These are phyloP conservation scores for Fraxinus dipetala DNA, from an alignment of 305 asterid species.

Conservation along the genomic window DNA sequence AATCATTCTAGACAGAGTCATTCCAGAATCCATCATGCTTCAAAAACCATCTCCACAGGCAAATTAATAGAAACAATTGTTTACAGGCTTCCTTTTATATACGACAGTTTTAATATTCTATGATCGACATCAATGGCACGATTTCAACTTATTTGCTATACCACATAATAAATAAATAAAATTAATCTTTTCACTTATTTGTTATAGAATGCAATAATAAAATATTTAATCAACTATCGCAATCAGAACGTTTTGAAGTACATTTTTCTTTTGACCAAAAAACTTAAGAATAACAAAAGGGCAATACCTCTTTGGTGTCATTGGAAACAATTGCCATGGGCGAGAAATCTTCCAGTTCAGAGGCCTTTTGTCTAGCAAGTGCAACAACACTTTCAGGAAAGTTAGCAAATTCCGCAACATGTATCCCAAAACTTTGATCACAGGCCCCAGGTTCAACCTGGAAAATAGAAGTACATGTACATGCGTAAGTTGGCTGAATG, in stretches of 20 bases:
- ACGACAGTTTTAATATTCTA: not conserved
- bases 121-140: not conserved
- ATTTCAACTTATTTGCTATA: not conserved
- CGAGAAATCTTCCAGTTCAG: conserved; percentile 93
- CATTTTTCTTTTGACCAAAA: conserved; percentile 3
- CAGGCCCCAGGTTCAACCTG: conserved; percentile 96
- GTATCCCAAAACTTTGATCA: conserved; percentile 98
- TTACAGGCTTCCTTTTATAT: not conserved
- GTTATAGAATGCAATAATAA: not conserved
- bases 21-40: not conserved
- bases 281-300: conserved; percentile 14
- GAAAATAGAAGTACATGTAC: conserved; percentile 20
- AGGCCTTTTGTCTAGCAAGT: conserved; percentile 93
- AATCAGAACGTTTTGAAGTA: conserved; percentile 11
- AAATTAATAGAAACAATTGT: not conserved
- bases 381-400: conserved; percentile 87
- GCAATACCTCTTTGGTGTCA: conserved; percentile 52
- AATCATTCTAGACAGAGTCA: not conserved
- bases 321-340: conserved; percentile 37
- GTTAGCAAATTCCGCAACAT: conserved; percentile 97
- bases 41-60: not conserved
- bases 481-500: not conserved
- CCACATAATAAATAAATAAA: not conserved
- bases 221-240: not conserved
- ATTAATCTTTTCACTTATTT: not conserved